Percentiles rank a stretch among this genome's conserved stretches.
phyloP scores from a whole-genome alignment of 2,329 filamentous ascomycete genomes.

The Hypoxylon sp. region DNA sequence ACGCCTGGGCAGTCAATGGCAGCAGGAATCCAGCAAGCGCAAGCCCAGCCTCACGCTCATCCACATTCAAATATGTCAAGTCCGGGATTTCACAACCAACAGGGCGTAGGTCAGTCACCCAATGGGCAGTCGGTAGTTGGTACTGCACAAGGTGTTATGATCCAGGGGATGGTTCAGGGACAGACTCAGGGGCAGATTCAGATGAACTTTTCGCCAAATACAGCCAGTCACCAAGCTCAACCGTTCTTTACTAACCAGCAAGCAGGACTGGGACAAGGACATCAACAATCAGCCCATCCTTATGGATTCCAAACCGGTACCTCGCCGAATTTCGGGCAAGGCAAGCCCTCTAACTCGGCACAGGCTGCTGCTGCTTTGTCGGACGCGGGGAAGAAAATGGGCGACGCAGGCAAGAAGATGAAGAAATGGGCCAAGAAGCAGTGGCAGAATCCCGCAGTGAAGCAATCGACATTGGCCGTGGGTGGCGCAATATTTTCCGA shows the following conservation, averaged over 20 bases:
- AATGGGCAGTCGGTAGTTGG: constrained; percentile 12
- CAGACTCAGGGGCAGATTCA: constrained; percentile 22
- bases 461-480: constrained; percentile 44
- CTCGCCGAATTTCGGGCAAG: constrained; percentile 18
- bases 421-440: constrained; percentile 51
- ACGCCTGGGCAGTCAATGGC: constrained; percentile 16
- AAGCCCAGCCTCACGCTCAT: constrained; percentile 32
- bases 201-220: constrained; percentile 9
- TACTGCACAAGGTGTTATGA: constrained; percentile 6
- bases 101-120: constrained; percentile 15
- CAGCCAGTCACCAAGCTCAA: constrained; percentile 6
- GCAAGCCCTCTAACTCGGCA: constrained; percentile 41
- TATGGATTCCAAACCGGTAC: constrained; percentile 9
- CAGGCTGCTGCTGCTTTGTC: constrained; percentile 41
- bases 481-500: constrained; percentile 42
- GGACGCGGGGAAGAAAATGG: constrained; percentile 44
- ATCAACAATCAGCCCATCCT: constrained; percentile 13
- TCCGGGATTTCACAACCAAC: constrained; percentile 15
- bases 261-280: constrained; percentile 21
- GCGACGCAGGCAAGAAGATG: constrained; percentile 41
- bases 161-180: no score
- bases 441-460: constrained; percentile 44
- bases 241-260: constrained; percentile 13
- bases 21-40: constrained; percentile 20
- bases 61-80: constrained; percentile 16